phyloP scores from a whole-genome alignment of 2,329 filamentous ascomycete species.

The Xylaria sp. region DNA sequence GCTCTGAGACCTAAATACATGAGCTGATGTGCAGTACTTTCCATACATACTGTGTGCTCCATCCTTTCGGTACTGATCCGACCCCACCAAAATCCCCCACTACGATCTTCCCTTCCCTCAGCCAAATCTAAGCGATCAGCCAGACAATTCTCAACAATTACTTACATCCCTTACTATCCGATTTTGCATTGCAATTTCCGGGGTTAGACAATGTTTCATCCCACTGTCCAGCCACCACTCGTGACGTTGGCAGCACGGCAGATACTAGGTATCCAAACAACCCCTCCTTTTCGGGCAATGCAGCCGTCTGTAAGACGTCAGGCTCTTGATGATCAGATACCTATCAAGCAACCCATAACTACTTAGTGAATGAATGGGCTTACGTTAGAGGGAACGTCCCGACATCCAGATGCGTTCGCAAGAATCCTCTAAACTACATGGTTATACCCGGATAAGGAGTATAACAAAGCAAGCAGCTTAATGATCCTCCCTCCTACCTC shows the following conservation, averaged over 20 bases:
- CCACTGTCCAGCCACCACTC: slow-evolving; percentile 1
- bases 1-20: background rate
- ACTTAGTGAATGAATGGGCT: background rate
- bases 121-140: no score
- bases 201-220: background rate
- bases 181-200: background rate
- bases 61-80: background rate
- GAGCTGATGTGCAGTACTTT: background rate
- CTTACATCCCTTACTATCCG: background rate
- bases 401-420: background rate
- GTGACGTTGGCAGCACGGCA: background rate
- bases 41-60: background rate
- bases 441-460: background rate
- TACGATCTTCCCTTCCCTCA: background rate
- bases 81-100: background rate
- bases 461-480: slow-evolving; percentile 3
- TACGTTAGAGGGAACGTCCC: slow-evolving; percentile 2
- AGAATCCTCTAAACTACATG: background rate
- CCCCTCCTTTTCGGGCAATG: background rate
- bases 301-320: background rate
- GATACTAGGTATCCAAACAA: background rate
- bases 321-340: background rate
- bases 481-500: background rate
- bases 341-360: no score
- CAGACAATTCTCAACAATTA: no score